Evolutionary conservation across 768 basidiomycete species (phyloP).

Genomic region (Mycena pura): DNA sequence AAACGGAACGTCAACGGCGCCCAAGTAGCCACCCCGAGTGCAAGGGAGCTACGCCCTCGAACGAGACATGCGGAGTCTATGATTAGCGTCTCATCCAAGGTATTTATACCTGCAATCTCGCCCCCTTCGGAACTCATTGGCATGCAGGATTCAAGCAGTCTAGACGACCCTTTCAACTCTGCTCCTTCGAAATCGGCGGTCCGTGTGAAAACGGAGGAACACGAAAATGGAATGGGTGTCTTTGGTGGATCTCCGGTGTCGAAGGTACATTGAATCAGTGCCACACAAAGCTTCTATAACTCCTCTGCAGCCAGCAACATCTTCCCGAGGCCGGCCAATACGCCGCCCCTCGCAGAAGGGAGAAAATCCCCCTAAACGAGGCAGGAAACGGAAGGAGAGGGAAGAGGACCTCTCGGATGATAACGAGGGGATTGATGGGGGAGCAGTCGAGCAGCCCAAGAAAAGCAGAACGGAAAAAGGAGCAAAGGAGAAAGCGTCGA

Average conservation of each 20-base stretch:
- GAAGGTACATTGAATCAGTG: conserved; percentile 12
- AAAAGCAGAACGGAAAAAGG: conserved; percentile 23
- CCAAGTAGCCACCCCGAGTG: conserved; percentile 37
- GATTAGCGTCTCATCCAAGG: conserved; percentile 48
- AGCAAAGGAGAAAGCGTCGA: conserved; percentile 2
- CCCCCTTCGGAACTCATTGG: not conserved
- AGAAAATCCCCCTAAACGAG: conserved; percentile 28
- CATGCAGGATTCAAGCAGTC: conserved; percentile 19
- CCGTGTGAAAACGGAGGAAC: conserved; percentile 25
- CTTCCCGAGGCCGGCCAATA: conserved; percentile 21
- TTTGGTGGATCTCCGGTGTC: conserved; percentile 7
- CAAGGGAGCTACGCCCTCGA: conserved; percentile 54
- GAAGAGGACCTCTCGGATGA: conserved; percentile 23
- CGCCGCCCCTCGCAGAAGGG: conserved; percentile 40
- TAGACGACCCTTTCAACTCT: conserved; percentile 19
- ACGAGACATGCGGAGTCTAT: conserved; percentile 48
- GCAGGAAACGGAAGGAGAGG: conserved; percentile 42
- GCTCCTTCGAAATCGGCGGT: conserved; percentile 14
- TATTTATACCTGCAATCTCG: conserved; percentile 23
- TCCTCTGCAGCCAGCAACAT: no score
- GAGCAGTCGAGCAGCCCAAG: conserved; percentile 20
- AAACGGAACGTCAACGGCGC: conserved; percentile 40
- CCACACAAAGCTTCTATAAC: no score
- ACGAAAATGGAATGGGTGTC: conserved; percentile 4
- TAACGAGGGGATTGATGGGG: conserved; percentile 9